Evolutionary conservation across 73 alveolate species (phyloP).

Genomic region (Durusdinium trenchii): DNA sequence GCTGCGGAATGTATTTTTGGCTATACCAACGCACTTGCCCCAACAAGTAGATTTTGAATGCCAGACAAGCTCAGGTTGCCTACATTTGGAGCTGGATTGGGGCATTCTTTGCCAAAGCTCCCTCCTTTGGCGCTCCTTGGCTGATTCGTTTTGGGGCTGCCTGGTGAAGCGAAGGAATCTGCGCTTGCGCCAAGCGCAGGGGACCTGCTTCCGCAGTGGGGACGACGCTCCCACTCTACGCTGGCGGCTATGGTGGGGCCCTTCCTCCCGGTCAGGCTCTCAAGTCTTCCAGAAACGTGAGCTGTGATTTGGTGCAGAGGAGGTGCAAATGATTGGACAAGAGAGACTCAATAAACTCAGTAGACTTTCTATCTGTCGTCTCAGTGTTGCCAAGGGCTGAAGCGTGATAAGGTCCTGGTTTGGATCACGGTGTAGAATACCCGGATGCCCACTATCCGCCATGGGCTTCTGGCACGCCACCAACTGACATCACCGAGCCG

Average conservation of each 20-base stretch:
- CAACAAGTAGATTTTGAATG: background rate
- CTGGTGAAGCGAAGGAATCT: background rate
- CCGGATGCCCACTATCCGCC: background rate
- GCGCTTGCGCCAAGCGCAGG: background rate
- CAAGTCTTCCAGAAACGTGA: background rate
- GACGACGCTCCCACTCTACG: constrained; percentile 41
- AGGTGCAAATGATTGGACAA: too few species aligned
- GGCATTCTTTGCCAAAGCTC: constrained; percentile 50
- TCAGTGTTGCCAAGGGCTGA: too few species aligned
- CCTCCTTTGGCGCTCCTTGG: constrained; percentile 62
- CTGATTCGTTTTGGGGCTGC: background rate
- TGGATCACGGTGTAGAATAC: too few species aligned
- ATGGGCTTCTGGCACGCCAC: constrained; percentile 66
- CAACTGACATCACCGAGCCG: constrained; percentile 83
- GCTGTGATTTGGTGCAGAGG: too few species aligned
- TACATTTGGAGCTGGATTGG: constrained; percentile 41
- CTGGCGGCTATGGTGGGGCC: constrained; percentile 68
- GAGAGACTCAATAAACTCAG: too few species aligned
- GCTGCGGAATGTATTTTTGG: too few species aligned
- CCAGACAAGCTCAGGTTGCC: constrained; percentile 30
- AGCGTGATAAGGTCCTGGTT: too few species aligned
- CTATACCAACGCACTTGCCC: background rate
- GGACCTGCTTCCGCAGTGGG: constrained; percentile 65
- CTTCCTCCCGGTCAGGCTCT: constrained; percentile 3
- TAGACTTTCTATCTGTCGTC: too few species aligned